A percentile compares a stretch with the other conserved stretches of the same genome.
These are phyloP conservation scores for Magnusiomyces sp. DNA, from an alignment of 1,139 yeast genomes.

Conservation along the genomic window DNA sequence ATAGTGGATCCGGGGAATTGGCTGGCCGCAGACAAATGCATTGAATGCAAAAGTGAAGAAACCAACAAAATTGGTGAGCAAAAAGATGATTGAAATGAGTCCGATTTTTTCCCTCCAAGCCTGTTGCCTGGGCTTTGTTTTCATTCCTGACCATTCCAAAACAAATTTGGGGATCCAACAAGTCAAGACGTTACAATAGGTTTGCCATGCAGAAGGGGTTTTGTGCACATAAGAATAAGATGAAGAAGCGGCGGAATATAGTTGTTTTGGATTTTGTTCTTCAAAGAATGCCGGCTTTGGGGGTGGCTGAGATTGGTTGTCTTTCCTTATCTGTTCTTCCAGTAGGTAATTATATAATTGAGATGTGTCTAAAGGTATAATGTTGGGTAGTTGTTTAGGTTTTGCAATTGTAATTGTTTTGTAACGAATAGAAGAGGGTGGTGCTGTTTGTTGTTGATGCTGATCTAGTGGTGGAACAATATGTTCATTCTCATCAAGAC, in stretches of 20 bases:
- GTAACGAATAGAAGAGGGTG: too few relatives aligned
- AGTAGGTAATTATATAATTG: conserved; percentile 8
- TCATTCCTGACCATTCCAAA: conserved; percentile 59
- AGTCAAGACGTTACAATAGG: conserved; percentile 65
- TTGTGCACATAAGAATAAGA: not conserved
- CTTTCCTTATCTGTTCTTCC: conserved; percentile 35
- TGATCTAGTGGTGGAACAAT: not conserved
- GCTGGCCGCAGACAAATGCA: conserved; percentile 53
- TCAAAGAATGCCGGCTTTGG: not conserved
- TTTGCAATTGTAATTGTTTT: not conserved
- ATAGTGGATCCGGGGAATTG: conserved; percentile 43
- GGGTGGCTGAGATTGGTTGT: not conserved
- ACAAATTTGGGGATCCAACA: conserved; percentile 78
- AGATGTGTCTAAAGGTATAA: not conserved
- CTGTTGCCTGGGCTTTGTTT: conserved; percentile 60
- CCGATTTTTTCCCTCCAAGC: conserved; percentile 95
- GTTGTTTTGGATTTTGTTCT: not conserved
- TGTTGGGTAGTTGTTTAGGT: not conserved
- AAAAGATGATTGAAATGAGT: conserved; percentile 56
- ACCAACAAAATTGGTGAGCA: conserved; percentile 64
- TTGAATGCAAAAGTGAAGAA: conserved; percentile 82
- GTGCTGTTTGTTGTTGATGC: too few relatives aligned
- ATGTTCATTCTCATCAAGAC: conserved; percentile 8
- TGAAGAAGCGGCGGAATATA: not conserved
- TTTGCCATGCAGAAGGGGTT: conserved; percentile 55